Conservation (phyloP, 345 rosid species). For the Kernera saxatilis region DNA sequence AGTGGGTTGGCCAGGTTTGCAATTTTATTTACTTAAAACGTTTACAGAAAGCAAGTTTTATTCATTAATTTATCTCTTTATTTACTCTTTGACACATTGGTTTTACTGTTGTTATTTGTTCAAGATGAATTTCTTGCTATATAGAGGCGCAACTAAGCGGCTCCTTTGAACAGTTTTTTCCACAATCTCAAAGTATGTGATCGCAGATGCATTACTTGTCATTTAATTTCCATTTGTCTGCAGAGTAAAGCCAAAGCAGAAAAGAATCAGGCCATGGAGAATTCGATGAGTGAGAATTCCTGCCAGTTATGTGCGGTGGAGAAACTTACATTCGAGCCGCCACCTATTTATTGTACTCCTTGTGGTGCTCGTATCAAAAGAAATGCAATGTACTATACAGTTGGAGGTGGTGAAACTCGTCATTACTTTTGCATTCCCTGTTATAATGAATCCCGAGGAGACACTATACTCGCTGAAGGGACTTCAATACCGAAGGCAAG, state of each 20-base stretch:
- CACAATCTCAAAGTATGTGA: neutral
- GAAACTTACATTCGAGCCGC: constrained; percentile 97
- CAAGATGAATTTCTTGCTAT: constrained; percentile 5
- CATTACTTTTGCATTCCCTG: constrained; percentile 93
- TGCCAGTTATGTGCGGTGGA: constrained; percentile 99
- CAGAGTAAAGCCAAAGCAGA: constrained; percentile 98
- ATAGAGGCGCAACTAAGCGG: neutral
- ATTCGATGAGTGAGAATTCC: constrained; percentile 93
- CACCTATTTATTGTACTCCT: constrained; percentile 89
- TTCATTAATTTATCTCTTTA: neutral
- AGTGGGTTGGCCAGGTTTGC: constrained; percentile 98
- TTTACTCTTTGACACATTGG: neutral
- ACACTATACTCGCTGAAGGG: constrained; percentile 69
- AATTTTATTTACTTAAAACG: neutral
- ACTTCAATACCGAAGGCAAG: constrained; percentile 52
- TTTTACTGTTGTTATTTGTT: constrained; percentile 9
- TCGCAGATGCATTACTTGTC: constrained; percentile 7
- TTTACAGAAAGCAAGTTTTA: neutral
- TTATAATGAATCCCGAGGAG: constrained; percentile 95
- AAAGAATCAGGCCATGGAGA: constrained; percentile 97
- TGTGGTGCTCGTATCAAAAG: constrained; percentile 99
- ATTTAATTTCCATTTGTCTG: constrained; percentile 17
- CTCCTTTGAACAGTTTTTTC: neutral
- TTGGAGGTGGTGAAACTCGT: constrained; percentile 87
- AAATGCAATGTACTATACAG: constrained; percentile 91